Percentiles rank a stretch among this genome's conserved stretches.
phyloP scores from a whole-genome alignment of 768 basidiomycete species.

The Agaricus bisporus region DNA sequence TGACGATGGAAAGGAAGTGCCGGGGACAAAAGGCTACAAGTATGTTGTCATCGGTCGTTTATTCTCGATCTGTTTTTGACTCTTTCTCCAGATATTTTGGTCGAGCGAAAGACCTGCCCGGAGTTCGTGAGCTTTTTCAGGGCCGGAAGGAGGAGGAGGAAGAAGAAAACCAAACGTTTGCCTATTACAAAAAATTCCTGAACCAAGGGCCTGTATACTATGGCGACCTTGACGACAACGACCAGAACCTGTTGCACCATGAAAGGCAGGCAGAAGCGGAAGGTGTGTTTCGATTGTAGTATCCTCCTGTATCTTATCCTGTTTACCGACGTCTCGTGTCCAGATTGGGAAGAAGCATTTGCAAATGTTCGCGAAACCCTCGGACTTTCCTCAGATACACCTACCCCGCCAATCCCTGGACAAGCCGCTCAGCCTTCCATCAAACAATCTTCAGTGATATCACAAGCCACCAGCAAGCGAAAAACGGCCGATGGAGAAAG shows the following conservation, averaged over 20 bases:
- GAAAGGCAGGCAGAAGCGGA: slow-evolving; percentile 70
- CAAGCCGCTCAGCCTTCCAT: slow-evolving; percentile 13
- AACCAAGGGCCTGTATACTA: slow-evolving; percentile 86
- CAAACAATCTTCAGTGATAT: slow-evolving; percentile 15
- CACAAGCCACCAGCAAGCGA: slow-evolving; percentile 38
- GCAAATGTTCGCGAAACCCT: slow-evolving; percentile 47
- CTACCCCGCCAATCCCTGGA: slow-evolving; percentile 39
- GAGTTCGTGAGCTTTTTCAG: slow-evolving; percentile 91
- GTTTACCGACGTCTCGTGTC: neutral
- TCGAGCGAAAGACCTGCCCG: slow-evolving; percentile 91
- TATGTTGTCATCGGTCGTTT: slow-evolving; percentile 26
- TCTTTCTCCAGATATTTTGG: slow-evolving; percentile 76
- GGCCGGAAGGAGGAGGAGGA: slow-evolving; percentile 82
- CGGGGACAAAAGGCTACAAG: slow-evolving; percentile 98
- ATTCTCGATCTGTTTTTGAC: neutral
- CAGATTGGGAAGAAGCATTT: slow-evolving; percentile 66
- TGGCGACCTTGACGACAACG: slow-evolving; percentile 83
- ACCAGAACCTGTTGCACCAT: slow-evolving; percentile 58
- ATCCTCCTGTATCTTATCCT: neutral
- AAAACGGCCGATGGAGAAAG: slow-evolving; percentile 45
- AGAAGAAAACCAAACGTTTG: slow-evolving; percentile 74
- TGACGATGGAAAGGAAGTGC: slow-evolving; percentile 93
- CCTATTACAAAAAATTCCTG: slow-evolving; percentile 83
- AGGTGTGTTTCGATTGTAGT: slow-evolving; percentile 36
- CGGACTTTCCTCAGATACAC: slow-evolving; percentile 43